These are phyloP conservation scores for Hypoxylon sp. DNA, from an alignment of 2,329 filamentous ascomycete genomes.

Conservation along the genomic window DNA sequence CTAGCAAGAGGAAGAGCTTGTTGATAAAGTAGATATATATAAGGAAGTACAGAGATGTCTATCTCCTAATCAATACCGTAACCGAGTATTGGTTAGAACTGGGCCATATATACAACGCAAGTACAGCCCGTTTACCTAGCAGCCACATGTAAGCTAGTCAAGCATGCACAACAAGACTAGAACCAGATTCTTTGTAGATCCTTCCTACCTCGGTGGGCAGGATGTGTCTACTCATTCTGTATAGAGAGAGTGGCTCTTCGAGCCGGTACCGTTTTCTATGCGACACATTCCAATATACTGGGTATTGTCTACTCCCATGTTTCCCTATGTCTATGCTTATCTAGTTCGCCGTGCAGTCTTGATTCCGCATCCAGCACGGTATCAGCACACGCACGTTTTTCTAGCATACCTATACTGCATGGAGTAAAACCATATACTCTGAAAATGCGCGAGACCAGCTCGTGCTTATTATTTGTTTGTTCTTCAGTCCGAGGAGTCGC, in stretches of 20 bases:
- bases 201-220: background rate
- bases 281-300: background rate
- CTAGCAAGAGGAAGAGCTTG: no score
- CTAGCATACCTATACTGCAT: background rate
- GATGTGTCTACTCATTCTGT: background rate
- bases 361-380: conserved; percentile 20
- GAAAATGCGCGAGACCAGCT: background rate
- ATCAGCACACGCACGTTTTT: background rate
- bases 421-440: background rate
- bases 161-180: no score
- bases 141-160: no score
- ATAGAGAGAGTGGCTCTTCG: background rate
- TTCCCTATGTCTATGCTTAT: background rate
- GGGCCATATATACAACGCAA: no score
- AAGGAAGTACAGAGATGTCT: no score
- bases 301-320: conserved; percentile 4
- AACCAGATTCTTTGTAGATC: no score
- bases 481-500: background rate
- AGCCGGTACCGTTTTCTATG: background rate
- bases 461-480: background rate
- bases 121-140: no score
- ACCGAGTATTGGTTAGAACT: no score
- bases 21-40: no score
- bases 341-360: background rate
- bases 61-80: no score